Conservation (phyloP, 305 asterid genomes). For the Plantago coronopus region DNA sequence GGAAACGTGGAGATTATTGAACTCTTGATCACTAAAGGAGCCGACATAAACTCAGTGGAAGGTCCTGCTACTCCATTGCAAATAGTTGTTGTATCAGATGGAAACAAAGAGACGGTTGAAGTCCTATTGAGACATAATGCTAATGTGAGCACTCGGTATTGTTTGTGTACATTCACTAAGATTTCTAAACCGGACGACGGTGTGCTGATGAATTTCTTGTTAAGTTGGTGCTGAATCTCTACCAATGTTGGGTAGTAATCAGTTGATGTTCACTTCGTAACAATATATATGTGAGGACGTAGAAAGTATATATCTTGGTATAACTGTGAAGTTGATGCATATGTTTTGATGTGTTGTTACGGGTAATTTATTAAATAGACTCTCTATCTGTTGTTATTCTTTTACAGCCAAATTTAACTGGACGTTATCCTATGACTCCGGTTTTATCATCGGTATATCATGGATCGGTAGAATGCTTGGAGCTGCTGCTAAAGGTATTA, state of each 20-base stretch:
- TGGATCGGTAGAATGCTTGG: conserved; percentile 1
- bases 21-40: conserved; percentile 1
- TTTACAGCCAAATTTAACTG: conserved; percentile 3
- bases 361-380: too few relatives aligned
- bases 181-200: background rate
- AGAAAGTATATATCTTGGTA: too few relatives aligned
- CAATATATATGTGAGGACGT: too few relatives aligned
- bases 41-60: background rate
- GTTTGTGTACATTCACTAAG: background rate
- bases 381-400: background rate
- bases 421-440: background rate
- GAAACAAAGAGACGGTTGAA: conserved; percentile 1
- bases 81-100: background rate
- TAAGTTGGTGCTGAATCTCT: too few relatives aligned
- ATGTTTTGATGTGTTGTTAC: too few relatives aligned
- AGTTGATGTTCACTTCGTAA: too few relatives aligned
- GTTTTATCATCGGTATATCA: background rate
- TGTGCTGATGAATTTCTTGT: background rate
- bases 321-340: too few relatives aligned
- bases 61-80: background rate
- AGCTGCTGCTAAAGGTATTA: conserved; percentile 10
- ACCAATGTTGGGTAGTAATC: too few relatives aligned
- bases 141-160: background rate
- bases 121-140: conserved; percentile 8
- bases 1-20: background rate